Conservation (phyloP, 140 eudicot species). For the Oenanthe javanica region DNA sequence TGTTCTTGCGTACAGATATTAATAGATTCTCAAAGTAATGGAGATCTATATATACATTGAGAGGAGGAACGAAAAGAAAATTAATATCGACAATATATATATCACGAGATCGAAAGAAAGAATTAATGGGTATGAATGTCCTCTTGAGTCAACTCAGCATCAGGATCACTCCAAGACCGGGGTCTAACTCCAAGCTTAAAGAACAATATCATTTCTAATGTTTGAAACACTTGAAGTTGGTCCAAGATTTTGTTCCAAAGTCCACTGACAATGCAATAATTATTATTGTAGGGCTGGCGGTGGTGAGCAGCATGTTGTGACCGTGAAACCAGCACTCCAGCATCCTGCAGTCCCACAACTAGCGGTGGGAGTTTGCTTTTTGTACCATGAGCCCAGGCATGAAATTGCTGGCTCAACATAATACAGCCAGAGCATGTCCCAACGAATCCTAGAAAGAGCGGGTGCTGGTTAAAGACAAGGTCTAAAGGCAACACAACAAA, state of each 20-base stretch:
- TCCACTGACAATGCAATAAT: slow-evolving; percentile 72
- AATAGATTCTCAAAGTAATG: neutral
- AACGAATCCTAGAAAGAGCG: slow-evolving; percentile 36
- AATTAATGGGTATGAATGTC: neutral
- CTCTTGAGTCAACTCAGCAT: slow-evolving; percentile 34
- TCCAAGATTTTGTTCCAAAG: slow-evolving; percentile 56
- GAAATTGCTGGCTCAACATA: slow-evolving; percentile 61
- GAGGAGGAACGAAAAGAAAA: neutral
- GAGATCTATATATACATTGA: neutral
- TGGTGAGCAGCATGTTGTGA: slow-evolving; percentile 56
- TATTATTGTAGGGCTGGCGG: slow-evolving; percentile 45
- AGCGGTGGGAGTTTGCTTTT: slow-evolving; percentile 43
- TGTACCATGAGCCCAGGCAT: slow-evolving; percentile 50
- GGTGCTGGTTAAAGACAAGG: slow-evolving; percentile 23
- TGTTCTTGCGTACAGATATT: neutral
- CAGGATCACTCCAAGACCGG: slow-evolving; percentile 54
- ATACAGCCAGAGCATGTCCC: slow-evolving; percentile 46
- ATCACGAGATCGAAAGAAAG: neutral
- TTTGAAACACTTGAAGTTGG: slow-evolving; percentile 34
- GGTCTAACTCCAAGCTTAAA: slow-evolving; percentile 49
- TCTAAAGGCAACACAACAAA: slow-evolving; percentile 35
- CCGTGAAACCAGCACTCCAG: slow-evolving; percentile 49
- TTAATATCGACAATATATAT: neutral
- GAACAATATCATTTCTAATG: slow-evolving; percentile 46
- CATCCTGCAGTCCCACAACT: slow-evolving; percentile 59